Evolutionary conservation across 257 asterid genomes (phyloP).

Genomic region (Nicotiana tomentosiformis): DNA sequence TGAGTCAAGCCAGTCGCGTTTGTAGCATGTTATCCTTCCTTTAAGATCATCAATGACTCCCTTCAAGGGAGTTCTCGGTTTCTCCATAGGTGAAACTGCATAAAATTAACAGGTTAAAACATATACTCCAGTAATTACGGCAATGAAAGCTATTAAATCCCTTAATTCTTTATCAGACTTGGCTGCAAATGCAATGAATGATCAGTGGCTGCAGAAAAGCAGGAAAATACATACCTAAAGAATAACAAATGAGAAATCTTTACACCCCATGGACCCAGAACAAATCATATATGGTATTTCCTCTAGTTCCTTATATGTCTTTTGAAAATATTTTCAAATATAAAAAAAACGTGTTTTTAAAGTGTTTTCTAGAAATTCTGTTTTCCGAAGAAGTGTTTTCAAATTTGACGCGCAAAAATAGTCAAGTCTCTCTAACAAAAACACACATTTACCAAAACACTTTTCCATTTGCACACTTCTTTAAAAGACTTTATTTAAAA

Average conservation of each 20-base stretch:
- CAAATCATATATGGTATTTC: not conserved
- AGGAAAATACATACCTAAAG: not conserved
- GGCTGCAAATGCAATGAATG: not conserved
- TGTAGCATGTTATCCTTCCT: slow-evolving; percentile 41
- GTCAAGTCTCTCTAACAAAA: not conserved
- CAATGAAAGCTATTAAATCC: not conserved
- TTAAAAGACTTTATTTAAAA: not conserved
- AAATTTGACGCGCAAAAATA: not conserved
- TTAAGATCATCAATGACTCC: slow-evolving; percentile 33
- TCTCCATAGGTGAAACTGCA: slow-evolving; percentile 31
- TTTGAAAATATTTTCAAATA: not conserved
- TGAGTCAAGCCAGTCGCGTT: slow-evolving; percentile 37
- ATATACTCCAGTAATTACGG: not conserved
- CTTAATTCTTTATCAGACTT: not conserved
- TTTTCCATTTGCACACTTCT: not conserved
- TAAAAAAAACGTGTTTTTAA: not conserved
- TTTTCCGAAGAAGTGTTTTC: not conserved
- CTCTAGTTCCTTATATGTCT: not conserved
- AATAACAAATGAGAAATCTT: not conserved
- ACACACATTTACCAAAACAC: not conserved
- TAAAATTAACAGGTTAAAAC: slow-evolving; percentile 2
- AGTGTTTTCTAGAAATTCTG: not conserved
- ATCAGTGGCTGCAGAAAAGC: not conserved
- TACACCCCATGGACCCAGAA: not conserved
- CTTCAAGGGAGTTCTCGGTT: slow-evolving; percentile 27